Percentiles rank a stretch among this genome's conserved stretches.
These are phyloP conservation scores for Trametes elegans DNA, from an alignment of 768 basidiomycete genomes.

Conservation along the genomic window DNA sequence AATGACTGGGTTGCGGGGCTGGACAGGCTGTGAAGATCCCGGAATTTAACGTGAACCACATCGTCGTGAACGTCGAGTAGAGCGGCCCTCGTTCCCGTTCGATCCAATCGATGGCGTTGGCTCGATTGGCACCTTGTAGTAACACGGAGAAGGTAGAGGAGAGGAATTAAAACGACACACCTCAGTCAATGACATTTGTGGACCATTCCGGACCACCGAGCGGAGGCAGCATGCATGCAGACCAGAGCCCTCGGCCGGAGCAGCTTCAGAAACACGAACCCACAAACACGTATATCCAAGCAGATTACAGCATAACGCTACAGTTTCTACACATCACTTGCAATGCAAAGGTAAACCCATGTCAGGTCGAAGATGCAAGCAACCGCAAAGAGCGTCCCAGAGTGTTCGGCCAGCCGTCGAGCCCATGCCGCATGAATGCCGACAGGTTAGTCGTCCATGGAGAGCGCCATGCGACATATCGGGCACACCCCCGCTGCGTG, in stretches of 20 bases:
- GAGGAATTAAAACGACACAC: no score
- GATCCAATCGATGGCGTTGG: no score
- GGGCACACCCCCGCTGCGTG: conserved; percentile 61
- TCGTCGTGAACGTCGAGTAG: background rate
- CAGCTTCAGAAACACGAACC: no score
- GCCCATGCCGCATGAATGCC: no score
- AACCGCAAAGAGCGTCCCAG: background rate
- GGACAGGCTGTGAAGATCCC: conserved; percentile 1
- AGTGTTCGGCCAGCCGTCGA: background rate
- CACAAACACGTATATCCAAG: no score
- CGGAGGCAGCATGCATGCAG: no score
- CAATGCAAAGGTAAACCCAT: background rate
- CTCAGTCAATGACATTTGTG: no score
- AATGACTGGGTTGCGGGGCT: background rate
- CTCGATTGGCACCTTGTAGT: no score
- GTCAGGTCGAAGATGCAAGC: background rate
- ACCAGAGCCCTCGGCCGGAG: no score
- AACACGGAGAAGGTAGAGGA: no score
- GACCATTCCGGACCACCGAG: no score
- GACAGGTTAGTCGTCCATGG: conserved; percentile 13
- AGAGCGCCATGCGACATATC: conserved; percentile 45
- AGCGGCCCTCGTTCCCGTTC: no score
- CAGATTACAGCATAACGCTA: conserved; percentile 5
- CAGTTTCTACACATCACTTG: background rate
- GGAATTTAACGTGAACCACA: background rate